Percentiles rank a stretch among this genome's conserved stretches.
Evolutionary conservation across 1,284 basidiomycete species (phyloP).

Genomic region (Puccinia triticina): DNA sequence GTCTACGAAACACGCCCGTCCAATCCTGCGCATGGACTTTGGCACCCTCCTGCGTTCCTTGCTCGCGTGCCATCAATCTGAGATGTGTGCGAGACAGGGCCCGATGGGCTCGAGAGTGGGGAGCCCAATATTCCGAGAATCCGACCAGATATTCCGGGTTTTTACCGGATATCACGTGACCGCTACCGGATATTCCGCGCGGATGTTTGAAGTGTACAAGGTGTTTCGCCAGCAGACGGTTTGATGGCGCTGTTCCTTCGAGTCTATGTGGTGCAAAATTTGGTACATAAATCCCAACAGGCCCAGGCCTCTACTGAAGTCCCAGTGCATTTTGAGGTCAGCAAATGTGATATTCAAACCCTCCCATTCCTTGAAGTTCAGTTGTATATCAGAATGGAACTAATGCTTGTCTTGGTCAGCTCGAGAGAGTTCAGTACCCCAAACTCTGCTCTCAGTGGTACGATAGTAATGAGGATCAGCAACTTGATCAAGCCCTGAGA

Average conservation of each 20-base stretch:
- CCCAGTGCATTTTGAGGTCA: conserved; percentile 1
- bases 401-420: conserved; percentile 12
- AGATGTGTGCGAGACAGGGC: too few species aligned
- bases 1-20: too few species aligned
- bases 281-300: background rate
- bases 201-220: too few species aligned
- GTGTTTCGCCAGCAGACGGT: background rate
- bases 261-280: conserved; percentile 7
- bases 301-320: background rate
- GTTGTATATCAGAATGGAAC: conserved; percentile 19
- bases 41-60: too few species aligned
- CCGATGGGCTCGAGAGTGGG: too few species aligned
- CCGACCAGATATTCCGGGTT: too few species aligned
- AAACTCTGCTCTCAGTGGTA: conserved; percentile 18
- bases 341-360: conserved; percentile 14
- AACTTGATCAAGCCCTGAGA: background rate
- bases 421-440: conserved; percentile 9
- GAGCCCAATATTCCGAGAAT: too few species aligned
- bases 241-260: conserved; percentile 10
- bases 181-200: too few species aligned
- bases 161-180: too few species aligned
- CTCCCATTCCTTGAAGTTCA: conserved; percentile 11
- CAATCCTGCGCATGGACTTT: too few species aligned
- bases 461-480: background rate
- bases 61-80: too few species aligned